Base-by-base conservation (phyloP, 495 filamentous ascomycete species). In the Pyrenula aspistea region DNA sequence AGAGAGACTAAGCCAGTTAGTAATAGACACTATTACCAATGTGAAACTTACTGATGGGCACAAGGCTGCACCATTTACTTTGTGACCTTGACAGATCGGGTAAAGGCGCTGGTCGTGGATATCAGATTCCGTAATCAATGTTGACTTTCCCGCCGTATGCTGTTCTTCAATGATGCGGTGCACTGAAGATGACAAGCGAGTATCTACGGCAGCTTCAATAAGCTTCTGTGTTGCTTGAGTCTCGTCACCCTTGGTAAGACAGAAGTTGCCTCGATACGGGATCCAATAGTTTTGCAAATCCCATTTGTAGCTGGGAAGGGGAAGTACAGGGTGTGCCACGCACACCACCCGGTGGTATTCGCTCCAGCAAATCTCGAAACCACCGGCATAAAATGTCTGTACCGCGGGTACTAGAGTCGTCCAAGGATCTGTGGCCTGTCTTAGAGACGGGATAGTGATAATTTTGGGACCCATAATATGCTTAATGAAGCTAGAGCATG, bases 401-500 rank as follows among this genome's bases (percentile, higher is more conserved):
- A 78, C 54, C 52, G 66, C 71, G 53, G 58, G 71, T 11, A 70
- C 51, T 22, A 77, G 64, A 10, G 69, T 74, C 60, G 71, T 71
- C 73, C 74, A 78, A 19, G 67, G 64, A 58, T 75, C 73, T 68
- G 25, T 77, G 73, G 19, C 82, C 59, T 3, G 85, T 83, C 12
- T 66, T 19, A 77, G 60, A 12, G 73, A 74, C 12, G 83, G 75
- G 2, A 79, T 68, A 22, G 76, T 73, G 4, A 74, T 68, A 48
- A 73, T 76, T 15, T 65, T 59, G 15, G 64, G 70, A 22, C 78
- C 80, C 54, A 84, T 74, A 15, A 73, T 74, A 20, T 76, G 68
- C 70, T 80, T 82, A 48, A 85, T 70, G 73, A 85, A 81, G 47
- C 72, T 73, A 2, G 73, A 67, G 59, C 75, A 82, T 0, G 85